Percentiles rank a stretch among this genome's conserved stretches.
Evolutionary conservation across 1,139 yeast species (phyloP).

Genomic region (Protomyces inundatus): DNA sequence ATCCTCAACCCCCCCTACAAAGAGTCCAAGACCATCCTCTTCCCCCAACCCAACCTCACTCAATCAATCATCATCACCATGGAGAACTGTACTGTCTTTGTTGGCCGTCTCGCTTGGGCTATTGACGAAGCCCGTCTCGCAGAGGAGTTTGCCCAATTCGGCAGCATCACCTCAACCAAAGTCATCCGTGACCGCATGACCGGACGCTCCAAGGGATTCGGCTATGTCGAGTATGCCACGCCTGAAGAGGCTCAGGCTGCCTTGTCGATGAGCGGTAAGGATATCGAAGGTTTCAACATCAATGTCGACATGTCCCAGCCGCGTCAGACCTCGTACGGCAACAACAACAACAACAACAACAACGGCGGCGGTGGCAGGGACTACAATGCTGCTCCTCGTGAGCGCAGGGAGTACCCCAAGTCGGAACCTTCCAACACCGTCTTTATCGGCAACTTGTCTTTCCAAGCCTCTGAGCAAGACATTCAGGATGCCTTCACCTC

Average conservation of each 20-base stretch:
- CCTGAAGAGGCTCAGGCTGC: conserved; percentile 81
- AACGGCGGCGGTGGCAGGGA: conserved; percentile 58
- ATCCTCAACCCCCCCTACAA: no score
- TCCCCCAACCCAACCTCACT: no score
- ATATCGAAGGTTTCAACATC: conserved; percentile 93
- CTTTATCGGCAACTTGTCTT: conserved; percentile 94
- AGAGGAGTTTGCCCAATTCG: conserved; percentile 74
- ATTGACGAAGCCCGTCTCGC: conserved; percentile 90
- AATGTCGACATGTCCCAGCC: conserved; percentile 88
- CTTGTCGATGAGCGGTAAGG: conserved; percentile 73
- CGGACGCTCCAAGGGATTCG: conserved; percentile 86
- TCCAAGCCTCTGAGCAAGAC: conserved; percentile 96
- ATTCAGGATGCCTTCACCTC: conserved; percentile 77
- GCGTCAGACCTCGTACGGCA: conserved; percentile 40
- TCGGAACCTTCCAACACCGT: conserved; percentile 61
- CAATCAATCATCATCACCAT: not conserved
- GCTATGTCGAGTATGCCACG: conserved; percentile 88
- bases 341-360: conserved; percentile 68
- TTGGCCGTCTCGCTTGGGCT: conserved; percentile 96
- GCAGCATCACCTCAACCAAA: conserved; percentile 82
- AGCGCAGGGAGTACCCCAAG: conserved; percentile 20
- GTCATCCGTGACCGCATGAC: conserved; percentile 88
- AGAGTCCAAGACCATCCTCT: no score
- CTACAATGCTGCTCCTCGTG: conserved; percentile 49
- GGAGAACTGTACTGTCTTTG: conserved; percentile 61